These are phyloP conservation scores for Trebouxia sp. DNA, from an alignment of 139 green algal genomes.

Conservation along the genomic window DNA sequence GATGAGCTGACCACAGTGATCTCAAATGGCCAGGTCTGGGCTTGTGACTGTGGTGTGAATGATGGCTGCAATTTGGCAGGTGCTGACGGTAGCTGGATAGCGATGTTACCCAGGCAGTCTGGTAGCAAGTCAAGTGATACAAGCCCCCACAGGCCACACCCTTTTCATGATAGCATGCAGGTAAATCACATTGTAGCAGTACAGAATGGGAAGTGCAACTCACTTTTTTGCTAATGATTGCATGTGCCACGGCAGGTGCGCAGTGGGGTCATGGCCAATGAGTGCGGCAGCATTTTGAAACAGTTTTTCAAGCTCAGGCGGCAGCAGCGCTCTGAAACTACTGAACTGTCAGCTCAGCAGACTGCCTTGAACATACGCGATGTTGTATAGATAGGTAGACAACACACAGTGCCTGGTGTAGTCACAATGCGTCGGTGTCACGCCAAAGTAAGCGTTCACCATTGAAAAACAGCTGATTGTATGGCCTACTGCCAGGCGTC, in stretches of 20 bases:
- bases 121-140: background rate
- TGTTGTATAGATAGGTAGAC: background rate
- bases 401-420: background rate
- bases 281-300: conserved; percentile 62
- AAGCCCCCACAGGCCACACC: background rate
- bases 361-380: background rate
- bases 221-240: no score
- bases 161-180: conserved; percentile 24
- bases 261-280: conserved; percentile 60
- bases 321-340: background rate
- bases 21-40: no score
- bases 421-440: background rate
- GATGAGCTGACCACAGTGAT: no score
- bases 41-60: no score
- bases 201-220: no score
- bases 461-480: conserved; percentile 32
- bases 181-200: background rate
- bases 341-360: background rate
- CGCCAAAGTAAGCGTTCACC: conserved; percentile 29
- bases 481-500: conserved; percentile 33
- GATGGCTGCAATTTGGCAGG: conserved; percentile 23
- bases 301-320: conserved; percentile 68
- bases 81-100: conserved; percentile 88
- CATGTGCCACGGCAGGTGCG: no score
- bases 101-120: background rate